A percentile compares a stretch with the other conserved stretches of the same genome.
Evolutionary conservation across 345 rosid genomes (phyloP).

Genomic region (Linum usitatissimum): DNA sequence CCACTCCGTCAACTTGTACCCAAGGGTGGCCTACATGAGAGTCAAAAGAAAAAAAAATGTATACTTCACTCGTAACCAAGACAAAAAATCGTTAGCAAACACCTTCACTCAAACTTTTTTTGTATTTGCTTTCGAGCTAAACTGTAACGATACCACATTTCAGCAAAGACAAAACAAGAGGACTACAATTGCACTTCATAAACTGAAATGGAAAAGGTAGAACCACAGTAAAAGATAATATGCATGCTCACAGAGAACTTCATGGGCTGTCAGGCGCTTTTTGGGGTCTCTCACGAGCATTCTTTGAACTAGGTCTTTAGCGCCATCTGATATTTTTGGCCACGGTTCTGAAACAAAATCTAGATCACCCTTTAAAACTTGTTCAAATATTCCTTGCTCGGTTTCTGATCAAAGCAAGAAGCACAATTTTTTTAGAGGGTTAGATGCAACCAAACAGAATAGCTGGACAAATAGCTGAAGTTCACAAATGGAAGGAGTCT

Average conservation of each 20-base stretch:
- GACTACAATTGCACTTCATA: not conserved
- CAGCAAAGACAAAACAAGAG: not conserved
- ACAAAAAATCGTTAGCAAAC: not conserved
- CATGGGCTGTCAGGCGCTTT: constrained; percentile 23
- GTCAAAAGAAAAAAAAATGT: not conserved
- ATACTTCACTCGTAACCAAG: not conserved
- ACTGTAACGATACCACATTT: not conserved
- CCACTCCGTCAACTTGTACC: not conserved
- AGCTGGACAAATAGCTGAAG: not conserved
- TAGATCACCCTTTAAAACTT: constrained; percentile 22
- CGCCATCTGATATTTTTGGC: constrained; percentile 25
- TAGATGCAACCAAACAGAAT: not conserved
- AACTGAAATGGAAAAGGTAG: not conserved
- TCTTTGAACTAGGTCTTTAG: constrained; percentile 22
- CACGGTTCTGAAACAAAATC: constrained; percentile 25
- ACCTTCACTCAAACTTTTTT: no score
- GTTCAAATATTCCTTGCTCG: constrained; percentile 24
- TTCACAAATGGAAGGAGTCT: not conserved
- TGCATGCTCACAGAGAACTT: constrained; percentile 22
- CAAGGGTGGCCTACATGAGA: constrained; percentile 1
- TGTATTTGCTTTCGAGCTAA: not conserved
- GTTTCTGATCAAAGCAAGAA: constrained; percentile 10
- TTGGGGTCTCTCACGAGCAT: constrained; percentile 24
- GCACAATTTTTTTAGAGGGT: not conserved
- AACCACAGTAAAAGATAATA: not conserved